Conservation (phyloP, 1,139 yeast genomes). For the Nakaseomyces delphensis region DNA sequence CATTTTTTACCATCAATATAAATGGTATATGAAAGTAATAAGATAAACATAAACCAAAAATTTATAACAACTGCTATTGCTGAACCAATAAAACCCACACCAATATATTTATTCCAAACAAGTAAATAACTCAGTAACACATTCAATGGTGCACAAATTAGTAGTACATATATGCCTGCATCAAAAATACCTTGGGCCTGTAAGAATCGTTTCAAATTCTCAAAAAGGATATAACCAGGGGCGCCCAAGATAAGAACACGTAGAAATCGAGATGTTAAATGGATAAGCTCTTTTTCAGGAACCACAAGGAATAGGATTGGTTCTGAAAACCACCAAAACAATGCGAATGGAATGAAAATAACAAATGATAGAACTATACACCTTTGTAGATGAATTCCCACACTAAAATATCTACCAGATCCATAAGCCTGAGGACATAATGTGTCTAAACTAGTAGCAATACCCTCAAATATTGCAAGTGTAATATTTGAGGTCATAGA, state of each 20-base stretch:
- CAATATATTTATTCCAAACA: constrained; percentile 60
- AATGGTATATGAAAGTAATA: constrained; percentile 46
- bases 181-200: constrained; percentile 92
- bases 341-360: constrained; percentile 52
- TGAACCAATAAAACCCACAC: constrained; percentile 62
- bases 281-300: constrained; percentile 45
- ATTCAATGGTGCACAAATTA: constrained; percentile 75
- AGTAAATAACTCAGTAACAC: constrained; percentile 61
- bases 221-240: constrained; percentile 79
- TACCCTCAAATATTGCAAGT: constrained; percentile 77
- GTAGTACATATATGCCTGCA: constrained; percentile 73
- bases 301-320: constrained; percentile 44
- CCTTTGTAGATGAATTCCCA: constrained; percentile 57
- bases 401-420: constrained; percentile 52
- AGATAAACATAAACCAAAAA: constrained; percentile 57
- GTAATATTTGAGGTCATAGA: constrained; percentile 84
- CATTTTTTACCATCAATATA: constrained; percentile 61
- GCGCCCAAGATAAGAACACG: constrained; percentile 64
- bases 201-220: constrained; percentile 68
- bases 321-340: constrained; percentile 61
- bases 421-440: constrained; percentile 81
- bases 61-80: constrained; percentile 64
- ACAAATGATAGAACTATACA: constrained; percentile 50
- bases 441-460: constrained; percentile 81
- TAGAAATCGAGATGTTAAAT: constrained; percentile 55